phyloP scores from a whole-genome alignment of 2,329 filamentous ascomycete genomes.

The Cladosporium sp. region DNA sequence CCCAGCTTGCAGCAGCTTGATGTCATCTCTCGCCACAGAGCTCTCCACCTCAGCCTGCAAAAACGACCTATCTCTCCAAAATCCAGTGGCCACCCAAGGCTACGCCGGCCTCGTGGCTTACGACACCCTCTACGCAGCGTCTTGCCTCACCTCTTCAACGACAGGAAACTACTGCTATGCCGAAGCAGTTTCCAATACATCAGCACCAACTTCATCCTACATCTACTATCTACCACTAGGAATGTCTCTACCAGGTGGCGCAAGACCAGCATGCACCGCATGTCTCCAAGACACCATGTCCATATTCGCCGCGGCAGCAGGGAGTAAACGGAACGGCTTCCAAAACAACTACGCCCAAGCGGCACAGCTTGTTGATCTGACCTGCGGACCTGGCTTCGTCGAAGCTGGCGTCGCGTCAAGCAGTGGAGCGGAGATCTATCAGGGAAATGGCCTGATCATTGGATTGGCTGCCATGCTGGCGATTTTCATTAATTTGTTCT shows the following conservation, averaged over 20 bases:
- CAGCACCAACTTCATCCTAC: constrained; percentile 67
- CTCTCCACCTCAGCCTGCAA: constrained; percentile 50
- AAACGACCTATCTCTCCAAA: constrained; percentile 61
- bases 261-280: constrained; percentile 67
- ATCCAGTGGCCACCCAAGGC: constrained; percentile 68
- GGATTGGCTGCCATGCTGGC: neutral
- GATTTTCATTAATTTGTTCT: neutral
- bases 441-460: neutral
- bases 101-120: constrained; percentile 75
- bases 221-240: constrained; percentile 86
- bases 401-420: constrained; percentile 11
- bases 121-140: constrained; percentile 70
- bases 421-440: neutral
- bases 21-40: constrained; percentile 61
- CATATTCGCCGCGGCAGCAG: constrained; percentile 67
- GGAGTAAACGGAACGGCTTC: constrained; percentile 55
- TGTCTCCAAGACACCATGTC: constrained; percentile 80
- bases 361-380: constrained; percentile 67
- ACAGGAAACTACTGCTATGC: constrained; percentile 70
- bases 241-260: constrained; percentile 60
- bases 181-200: constrained; percentile 73
- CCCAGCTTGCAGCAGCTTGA: constrained; percentile 60
- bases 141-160: constrained; percentile 63
- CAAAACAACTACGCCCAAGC: constrained; percentile 65
- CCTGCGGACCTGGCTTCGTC: constrained; percentile 53